These are phyloP conservation scores for Tricholoma saponaceum DNA, from an alignment of 768 basidiomycete genomes.

Conservation along the genomic window DNA sequence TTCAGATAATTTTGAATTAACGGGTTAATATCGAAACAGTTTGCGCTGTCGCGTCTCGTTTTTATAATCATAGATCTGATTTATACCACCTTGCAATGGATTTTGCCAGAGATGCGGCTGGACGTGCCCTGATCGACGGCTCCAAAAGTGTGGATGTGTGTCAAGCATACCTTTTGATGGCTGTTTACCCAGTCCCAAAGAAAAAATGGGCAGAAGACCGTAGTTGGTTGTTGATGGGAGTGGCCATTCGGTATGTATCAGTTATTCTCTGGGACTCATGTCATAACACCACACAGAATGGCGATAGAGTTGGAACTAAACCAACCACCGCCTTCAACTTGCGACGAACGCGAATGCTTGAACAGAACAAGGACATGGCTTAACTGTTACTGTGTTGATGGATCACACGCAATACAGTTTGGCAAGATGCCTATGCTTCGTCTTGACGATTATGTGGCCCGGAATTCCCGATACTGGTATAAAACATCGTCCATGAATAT, in stretches of 20 bases:
- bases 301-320: slow-evolving; percentile 70
- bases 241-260: slow-evolving; percentile 53
- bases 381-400: slow-evolving; percentile 72
- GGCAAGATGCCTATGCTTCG: slow-evolving; percentile 68
- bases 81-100: slow-evolving; percentile 57
- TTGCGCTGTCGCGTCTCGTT: slow-evolving; percentile 67
- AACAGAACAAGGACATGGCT: slow-evolving; percentile 76
- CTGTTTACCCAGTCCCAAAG: slow-evolving; percentile 58
- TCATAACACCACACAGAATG: slow-evolving; percentile 38
- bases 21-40: slow-evolving; percentile 32
- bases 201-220: slow-evolving; percentile 68
- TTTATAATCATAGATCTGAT: slow-evolving; percentile 50
- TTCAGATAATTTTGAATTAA: not conserved
- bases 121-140: slow-evolving; percentile 55
- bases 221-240: slow-evolving; percentile 69
- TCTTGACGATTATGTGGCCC: slow-evolving; percentile 58
- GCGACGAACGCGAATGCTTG: slow-evolving; percentile 59
- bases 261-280: not conserved
- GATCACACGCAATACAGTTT: slow-evolving; percentile 70
- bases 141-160: slow-evolving; percentile 70
- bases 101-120: slow-evolving; percentile 59
- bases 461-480: slow-evolving; percentile 48
- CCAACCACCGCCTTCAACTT: slow-evolving; percentile 42
- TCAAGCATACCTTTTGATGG: slow-evolving; percentile 71
- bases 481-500: slow-evolving; percentile 33